phyloP scores from a whole-genome alignment of 495 filamentous ascomycete species.

The Aspergillus baeticus region DNA sequence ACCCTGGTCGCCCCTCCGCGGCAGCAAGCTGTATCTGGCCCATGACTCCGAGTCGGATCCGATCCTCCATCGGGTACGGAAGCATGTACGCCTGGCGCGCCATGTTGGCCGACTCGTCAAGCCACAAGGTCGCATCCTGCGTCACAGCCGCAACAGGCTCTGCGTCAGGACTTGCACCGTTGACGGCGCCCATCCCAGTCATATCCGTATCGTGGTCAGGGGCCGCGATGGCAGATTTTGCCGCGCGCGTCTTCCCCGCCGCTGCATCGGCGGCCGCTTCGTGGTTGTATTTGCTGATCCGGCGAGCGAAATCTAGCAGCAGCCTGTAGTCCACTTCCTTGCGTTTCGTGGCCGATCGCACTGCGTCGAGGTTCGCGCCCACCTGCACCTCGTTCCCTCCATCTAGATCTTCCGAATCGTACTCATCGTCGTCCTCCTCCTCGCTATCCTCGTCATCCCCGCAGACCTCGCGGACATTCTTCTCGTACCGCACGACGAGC shows the following conservation, averaged over 20 bases:
- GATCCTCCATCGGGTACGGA: constrained; percentile 48
- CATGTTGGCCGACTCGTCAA: constrained; percentile 44
- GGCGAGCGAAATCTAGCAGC: constrained; percentile 45
- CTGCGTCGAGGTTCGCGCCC: background rate
- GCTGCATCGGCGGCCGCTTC: constrained; percentile 47
- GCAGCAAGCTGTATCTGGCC: constrained; percentile 43
- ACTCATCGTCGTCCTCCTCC: constrained; percentile 31
- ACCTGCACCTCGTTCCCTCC: background rate
- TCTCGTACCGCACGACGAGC: constrained; percentile 39
- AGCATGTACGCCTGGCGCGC: constrained; percentile 46
- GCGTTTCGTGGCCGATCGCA: constrained; percentile 4
- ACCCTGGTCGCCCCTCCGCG: constrained; percentile 25
- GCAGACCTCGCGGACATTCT: constrained; percentile 34
- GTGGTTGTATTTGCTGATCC: constrained; percentile 50
- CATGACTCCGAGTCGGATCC: constrained; percentile 49
- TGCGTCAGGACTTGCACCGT: constrained; percentile 18
- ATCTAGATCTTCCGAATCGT: constrained; percentile 24
- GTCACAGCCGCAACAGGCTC: constrained; percentile 43
- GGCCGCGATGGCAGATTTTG: background rate
- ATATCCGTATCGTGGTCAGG: constrained; percentile 30
- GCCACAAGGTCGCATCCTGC: constrained; percentile 44
- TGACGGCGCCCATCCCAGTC: constrained; percentile 24
- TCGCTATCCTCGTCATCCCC: constrained; percentile 31
- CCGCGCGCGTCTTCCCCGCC: constrained; percentile 22
- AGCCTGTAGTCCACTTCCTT: constrained; percentile 46